Evolutionary conservation across 441 rosid species (phyloP), one percentile per base, ranked within the genome.

Genomic region (Lagerstroemia fauriei): DNA sequence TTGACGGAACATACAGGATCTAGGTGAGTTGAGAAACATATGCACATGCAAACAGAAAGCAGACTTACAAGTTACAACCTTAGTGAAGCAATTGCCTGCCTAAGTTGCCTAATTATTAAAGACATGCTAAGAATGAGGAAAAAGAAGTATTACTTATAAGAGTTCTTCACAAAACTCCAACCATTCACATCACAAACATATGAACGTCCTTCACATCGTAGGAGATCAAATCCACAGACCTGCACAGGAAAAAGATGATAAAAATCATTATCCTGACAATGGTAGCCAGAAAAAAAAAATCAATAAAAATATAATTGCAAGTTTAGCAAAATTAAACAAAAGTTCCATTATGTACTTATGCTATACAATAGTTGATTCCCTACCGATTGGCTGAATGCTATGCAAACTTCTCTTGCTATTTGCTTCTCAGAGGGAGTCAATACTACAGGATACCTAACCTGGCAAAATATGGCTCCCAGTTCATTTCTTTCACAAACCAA

Each of bases 141-240:
- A 50, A 57, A 32, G 65, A 57, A 73, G 76, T 31, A 85, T 90
- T 92, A 97, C 99, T 97, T 97, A 91, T 95, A 89, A 63, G 99
- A 97, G 88, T 97, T 97, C 91, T 97, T 95, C 90, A 97, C 99
- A 89, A 95, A 97, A 91, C 99, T 95, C 99, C 99, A 97, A 69
- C 99, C 99, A 89, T 97, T 97, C 79, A 97, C 99, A 91, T 97
- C 99, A 85, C 99, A 97, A 77, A 97, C 99, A 87, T 94, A 97
- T 47, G 99, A 97, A 48, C 98, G 92, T 31, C 99, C 99, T 85
- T 95, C 98, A 69, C 97, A 93, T 75, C 99, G 92, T 88, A 97
- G 87, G 70, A 97, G 98, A 91, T 97, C 99, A 89, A 97, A 97
- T 61, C 99, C 99, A 89, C 99, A 97, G 80, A 97, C 99, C 99